Percentiles rank a stretch among this genome's conserved stretches.
Evolutionary conservation across 78 protist species (phyloP).

Genomic region (Dictyostelium capitatum): DNA sequence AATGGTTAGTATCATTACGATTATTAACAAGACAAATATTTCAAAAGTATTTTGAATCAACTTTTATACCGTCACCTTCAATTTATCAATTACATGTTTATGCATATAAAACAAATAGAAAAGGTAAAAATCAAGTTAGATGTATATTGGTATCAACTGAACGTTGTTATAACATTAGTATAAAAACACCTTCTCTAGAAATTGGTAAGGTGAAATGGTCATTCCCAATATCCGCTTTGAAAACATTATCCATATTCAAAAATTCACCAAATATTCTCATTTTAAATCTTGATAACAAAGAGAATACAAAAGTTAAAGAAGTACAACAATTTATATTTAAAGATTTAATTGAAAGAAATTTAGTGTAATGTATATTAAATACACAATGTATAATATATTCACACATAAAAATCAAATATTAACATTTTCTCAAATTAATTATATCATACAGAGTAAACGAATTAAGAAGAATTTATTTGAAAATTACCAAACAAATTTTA

Average conservation of each 20-base stretch:
- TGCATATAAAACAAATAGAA: conserved; percentile 65
- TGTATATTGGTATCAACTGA: conserved; percentile 71
- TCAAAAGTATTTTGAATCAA: conserved; percentile 42
- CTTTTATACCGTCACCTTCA: conserved; percentile 50
- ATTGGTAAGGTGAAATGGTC: conserved; percentile 72
- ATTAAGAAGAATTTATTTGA: conserved; percentile 55
- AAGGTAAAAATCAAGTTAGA: conserved; percentile 71
- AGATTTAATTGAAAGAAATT: conserved; percentile 68
- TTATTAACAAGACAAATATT: conserved; percentile 37
- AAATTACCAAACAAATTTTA: conserved; percentile 33
- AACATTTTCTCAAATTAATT: background rate
- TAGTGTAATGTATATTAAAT: conserved; percentile 30
- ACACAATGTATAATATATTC: background rate
- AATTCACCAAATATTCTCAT: conserved; percentile 32
- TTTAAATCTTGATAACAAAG: conserved; percentile 52
- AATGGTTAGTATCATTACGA: conserved; percentile 59
- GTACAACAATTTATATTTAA: conserved; percentile 62
- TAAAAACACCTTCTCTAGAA: conserved; percentile 44
- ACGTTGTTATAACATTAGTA: conserved; percentile 63
- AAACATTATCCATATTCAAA: conserved; percentile 13
- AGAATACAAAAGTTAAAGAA: conserved; percentile 70
- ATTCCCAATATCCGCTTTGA: conserved; percentile 34
- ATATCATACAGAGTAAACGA: conserved; percentile 47
- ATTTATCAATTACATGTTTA: conserved; percentile 68
- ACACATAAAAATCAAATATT: background rate